Evolutionary conservation across 2,329 filamentous ascomycete species (phyloP).

Genomic region (Monilinia vaccinii-corymbosi): DNA sequence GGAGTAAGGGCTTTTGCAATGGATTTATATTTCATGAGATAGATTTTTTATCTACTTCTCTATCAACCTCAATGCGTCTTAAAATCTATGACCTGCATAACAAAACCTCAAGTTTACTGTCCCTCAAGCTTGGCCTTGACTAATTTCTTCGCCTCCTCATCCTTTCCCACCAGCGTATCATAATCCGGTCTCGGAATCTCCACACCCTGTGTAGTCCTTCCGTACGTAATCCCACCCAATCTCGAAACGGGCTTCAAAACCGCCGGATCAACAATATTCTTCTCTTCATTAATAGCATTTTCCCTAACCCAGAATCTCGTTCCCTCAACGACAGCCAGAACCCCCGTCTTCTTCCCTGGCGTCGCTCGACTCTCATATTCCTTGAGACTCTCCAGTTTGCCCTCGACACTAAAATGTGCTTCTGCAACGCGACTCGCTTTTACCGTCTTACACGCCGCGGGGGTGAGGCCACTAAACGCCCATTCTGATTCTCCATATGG

Average conservation of each 20-base stretch:
- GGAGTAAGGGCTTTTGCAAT: background rate
- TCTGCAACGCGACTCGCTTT: constrained; percentile 67
- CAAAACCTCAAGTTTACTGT: constrained; percentile 25
- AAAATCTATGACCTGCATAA: background rate
- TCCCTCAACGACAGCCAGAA: constrained; percentile 71
- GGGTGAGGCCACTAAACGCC: constrained; percentile 66
- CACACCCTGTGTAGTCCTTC: constrained; percentile 55
- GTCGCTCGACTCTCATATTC: constrained; percentile 68
- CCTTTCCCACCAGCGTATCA: constrained; percentile 33
- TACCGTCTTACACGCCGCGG: constrained; percentile 56
- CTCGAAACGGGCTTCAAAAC: constrained; percentile 68
- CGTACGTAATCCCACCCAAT: constrained; percentile 81
- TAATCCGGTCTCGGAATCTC: constrained; percentile 60
- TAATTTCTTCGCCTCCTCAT: constrained; percentile 49
- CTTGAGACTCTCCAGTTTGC: constrained; percentile 60
- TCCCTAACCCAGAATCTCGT: constrained; percentile 82
- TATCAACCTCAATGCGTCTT: background rate
- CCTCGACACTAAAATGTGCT: constrained; percentile 76
- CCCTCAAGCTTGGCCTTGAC: constrained; percentile 37
- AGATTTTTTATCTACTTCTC: background rate
- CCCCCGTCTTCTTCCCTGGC: constrained; percentile 66
- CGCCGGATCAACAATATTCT: constrained; percentile 62
- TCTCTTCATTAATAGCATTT: constrained; percentile 75
- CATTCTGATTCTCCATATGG: constrained; percentile 74
- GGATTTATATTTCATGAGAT: background rate